Conservation (phyloP, 495 filamentous ascomycete species). For the Apiosordaria backusii region DNA sequence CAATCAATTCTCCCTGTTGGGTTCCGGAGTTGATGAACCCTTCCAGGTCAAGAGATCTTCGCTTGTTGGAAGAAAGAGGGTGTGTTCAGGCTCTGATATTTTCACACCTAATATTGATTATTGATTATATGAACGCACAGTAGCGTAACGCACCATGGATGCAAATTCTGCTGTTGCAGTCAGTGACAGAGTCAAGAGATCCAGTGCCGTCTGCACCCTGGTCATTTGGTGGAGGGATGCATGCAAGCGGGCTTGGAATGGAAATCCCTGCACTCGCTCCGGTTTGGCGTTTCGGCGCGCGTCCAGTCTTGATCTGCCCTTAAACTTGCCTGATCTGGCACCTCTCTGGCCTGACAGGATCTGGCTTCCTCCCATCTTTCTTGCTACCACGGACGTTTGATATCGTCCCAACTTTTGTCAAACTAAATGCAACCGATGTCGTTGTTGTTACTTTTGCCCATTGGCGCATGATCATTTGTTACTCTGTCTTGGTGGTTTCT, state of each 20-base stretch:
- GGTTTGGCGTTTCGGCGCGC: background rate
- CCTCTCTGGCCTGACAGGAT: background rate
- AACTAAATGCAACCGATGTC: background rate
- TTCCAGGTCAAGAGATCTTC: background rate
- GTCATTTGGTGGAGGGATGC: background rate
- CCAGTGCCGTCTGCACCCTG: background rate
- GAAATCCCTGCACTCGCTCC: background rate
- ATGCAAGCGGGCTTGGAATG: background rate
- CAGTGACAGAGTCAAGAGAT: background rate
- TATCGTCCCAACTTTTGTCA: background rate
- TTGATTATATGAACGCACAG: background rate
- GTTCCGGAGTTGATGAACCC: background rate
- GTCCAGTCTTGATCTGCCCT: background rate
- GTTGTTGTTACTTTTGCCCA: background rate
- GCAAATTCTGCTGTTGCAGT: background rate
- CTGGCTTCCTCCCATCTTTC: background rate
- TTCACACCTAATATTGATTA: background rate
- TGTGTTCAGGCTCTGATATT: background rate
- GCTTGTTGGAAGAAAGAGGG: background rate
- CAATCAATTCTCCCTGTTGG: background rate
- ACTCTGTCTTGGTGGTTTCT: background rate
- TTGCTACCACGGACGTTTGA: background rate
- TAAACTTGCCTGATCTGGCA: background rate
- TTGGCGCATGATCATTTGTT: background rate
- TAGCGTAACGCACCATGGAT: background rate